Evolutionary conservation across 768 basidiomycete species (phyloP).

Genomic region (Galerina sulciceps): DNA sequence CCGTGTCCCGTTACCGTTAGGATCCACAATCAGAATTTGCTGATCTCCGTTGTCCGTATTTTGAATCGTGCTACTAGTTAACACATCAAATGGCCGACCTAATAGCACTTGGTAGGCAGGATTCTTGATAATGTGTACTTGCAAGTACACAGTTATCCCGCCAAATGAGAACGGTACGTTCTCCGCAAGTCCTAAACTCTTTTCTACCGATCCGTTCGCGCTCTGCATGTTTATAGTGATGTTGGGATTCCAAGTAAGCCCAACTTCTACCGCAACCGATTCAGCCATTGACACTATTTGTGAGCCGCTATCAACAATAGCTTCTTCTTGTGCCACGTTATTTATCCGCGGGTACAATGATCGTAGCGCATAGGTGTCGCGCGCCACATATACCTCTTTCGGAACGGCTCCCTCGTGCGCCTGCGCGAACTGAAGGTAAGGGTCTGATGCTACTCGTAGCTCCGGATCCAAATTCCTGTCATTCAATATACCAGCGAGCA

Average conservation of each 20-base stretch:
- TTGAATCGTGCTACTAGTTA: conserved; percentile 21
- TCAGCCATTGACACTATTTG: conserved; percentile 29
- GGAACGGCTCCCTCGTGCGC: not conserved
- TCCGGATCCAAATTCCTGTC: not conserved
- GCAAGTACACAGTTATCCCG: conserved; percentile 22
- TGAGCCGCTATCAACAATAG: conserved; percentile 27
- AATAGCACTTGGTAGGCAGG: conserved; percentile 31
- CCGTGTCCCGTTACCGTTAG: conserved; percentile 20
- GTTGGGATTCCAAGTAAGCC: conserved; percentile 20
- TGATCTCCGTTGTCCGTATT: conserved; percentile 22
- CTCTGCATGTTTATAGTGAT: conserved; percentile 28
- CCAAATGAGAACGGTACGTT: conserved; percentile 30
- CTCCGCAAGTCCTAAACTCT: conserved; percentile 27
- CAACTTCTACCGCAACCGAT: conserved; percentile 9
- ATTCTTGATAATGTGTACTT: conserved; percentile 30
- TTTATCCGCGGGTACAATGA: conserved; percentile 12
- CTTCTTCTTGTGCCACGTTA: conserved; percentile 15
- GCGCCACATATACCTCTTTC: not conserved
- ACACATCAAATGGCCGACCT: conserved; percentile 32
- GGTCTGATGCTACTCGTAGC: not conserved
- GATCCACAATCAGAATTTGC: conserved; percentile 27
- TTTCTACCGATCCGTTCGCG: conserved; percentile 25
- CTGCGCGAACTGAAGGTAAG: not conserved
- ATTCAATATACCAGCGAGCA: not conserved
- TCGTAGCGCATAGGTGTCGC: not conserved